phyloP scores from a whole-genome alignment of 805 yeast species.

The Wickerhamiella nectarea region DNA sequence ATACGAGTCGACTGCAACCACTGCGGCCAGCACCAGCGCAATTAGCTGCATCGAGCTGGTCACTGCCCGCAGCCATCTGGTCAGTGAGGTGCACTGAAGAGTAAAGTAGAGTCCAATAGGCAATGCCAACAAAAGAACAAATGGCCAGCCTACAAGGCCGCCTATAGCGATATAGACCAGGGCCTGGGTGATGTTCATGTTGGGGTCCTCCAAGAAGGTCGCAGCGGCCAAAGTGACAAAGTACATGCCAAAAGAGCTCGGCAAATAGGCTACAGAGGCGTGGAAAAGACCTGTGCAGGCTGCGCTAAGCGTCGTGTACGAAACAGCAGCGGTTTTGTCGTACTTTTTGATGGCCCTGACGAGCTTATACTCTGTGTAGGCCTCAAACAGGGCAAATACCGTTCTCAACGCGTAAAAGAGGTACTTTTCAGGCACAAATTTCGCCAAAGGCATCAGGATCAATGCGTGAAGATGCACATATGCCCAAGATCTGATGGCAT shows the following conservation, averaged over 20 bases:
- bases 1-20: slow-evolving; percentile 33
- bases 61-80: slow-evolving; percentile 10
- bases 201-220: slow-evolving; percentile 10
- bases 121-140: slow-evolving; percentile 47
- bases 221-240: slow-evolving; percentile 25
- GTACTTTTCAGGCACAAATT: slow-evolving; percentile 11
- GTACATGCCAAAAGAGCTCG: slow-evolving; percentile 63
- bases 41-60: slow-evolving; percentile 14
- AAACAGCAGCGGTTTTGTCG: slow-evolving; percentile 35
- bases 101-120: slow-evolving; percentile 39
- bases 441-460: slow-evolving; percentile 15
- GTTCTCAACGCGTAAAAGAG: slow-evolving; percentile 43
- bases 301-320: slow-evolving; percentile 45
- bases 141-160: slow-evolving; percentile 87
- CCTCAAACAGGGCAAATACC: slow-evolving; percentile 30
- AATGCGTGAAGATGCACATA: slow-evolving; percentile 41
- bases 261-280: slow-evolving; percentile 74
- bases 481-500: slow-evolving; percentile 76
- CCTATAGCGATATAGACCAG: slow-evolving; percentile 41
- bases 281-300: slow-evolving; percentile 76
- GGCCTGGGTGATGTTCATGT: slow-evolving; percentile 14
- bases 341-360: slow-evolving; percentile 30
- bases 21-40: slow-evolving; percentile 17
- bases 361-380: slow-evolving; percentile 41
- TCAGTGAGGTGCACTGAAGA: slow-evolving; percentile 15